These are phyloP conservation scores for Sugiyamaella japonica DNA, from an alignment of 1,139 yeast species.

Conservation along the genomic window DNA sequence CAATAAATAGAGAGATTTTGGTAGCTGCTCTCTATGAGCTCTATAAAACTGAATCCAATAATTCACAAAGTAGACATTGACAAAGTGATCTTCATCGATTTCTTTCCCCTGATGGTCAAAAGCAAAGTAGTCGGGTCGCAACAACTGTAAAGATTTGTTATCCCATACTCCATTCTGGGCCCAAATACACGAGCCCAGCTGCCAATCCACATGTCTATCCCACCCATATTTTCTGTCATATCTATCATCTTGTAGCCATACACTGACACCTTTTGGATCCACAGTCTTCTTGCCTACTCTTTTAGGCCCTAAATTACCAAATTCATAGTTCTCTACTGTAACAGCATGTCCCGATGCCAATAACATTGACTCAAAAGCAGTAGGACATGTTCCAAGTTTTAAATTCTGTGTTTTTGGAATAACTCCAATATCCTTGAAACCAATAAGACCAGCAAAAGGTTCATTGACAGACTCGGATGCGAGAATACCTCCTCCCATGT, in stretches of 20 bases:
- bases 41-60: constrained; percentile 54
- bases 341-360: constrained; percentile 73
- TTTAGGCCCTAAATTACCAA: constrained; percentile 72
- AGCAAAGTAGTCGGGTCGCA: constrained; percentile 50
- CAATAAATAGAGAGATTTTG: constrained; percentile 55
- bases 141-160: constrained; percentile 40
- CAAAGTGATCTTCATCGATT: constrained; percentile 59
- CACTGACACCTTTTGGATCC: constrained; percentile 65
- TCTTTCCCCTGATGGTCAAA: constrained; percentile 45
- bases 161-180: constrained; percentile 79
- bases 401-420: constrained; percentile 38
- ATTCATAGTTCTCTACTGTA: constrained; percentile 63
- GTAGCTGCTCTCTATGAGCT: constrained; percentile 49
- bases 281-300: constrained; percentile 55
- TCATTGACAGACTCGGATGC: constrained; percentile 85
- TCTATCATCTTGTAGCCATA: constrained; percentile 54
- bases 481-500: constrained; percentile 44
- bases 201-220: constrained; percentile 61
- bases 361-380: constrained; percentile 40
- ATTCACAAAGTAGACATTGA: constrained; percentile 60
- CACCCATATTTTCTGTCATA: constrained; percentile 67
- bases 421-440: constrained; percentile 35
- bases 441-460: constrained; percentile 48
- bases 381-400: constrained; percentile 38
- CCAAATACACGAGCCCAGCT: constrained; percentile 70